Base-by-base conservation (phyloP, 805 yeast species). In the Schwanniomyces vanrijiae region DNA sequence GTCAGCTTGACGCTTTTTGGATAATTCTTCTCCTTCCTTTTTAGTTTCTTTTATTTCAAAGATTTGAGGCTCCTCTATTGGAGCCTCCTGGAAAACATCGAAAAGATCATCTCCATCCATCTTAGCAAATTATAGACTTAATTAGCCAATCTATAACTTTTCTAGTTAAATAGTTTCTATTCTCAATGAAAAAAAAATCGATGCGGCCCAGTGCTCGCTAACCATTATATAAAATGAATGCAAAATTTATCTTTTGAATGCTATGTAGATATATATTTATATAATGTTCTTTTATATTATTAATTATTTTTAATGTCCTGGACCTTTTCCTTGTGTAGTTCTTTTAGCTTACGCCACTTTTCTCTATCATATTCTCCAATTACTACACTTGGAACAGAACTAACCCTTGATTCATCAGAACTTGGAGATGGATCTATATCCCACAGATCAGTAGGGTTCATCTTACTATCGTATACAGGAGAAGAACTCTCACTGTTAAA, bases 351-450 rank as follows among this genome's bases (percentile, higher is more conserved):
- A 47, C 77, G 68, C 87, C 87, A 82, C 59, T 83, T 83, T 58
- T 83, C 88, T 55, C 77, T 67, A 55, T 83, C 88, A 56, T 83
- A 83, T 55, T 81, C 81, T 0, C 88, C 87, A 46, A 82, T 75
- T 3, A 80, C 82, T 10, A 75, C 81, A 35, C 82, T 73, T 0
- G 88, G 87, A 33, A 73, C 50, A 56, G 76, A 64, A 64, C 80
- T 57, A 37, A 65, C 71, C 11, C 74, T 63, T 2, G 79, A 75
- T 52, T 61, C 55, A 45, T 64, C 68, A 14, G 76, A 69, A 13
- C 61, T 64, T 1, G 68, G 70, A 11, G 58, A 60, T 6, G 66
- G 54, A 24, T 65, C 65, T 13, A 58, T 24, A 46, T 71, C 77
- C 66, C 68, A 64, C 22, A 39, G 43, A 34, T 54, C 56, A 29